phyloP scores from a whole-genome alignment of 148 eudicot species.

The Hydrangea macrophylla region DNA sequence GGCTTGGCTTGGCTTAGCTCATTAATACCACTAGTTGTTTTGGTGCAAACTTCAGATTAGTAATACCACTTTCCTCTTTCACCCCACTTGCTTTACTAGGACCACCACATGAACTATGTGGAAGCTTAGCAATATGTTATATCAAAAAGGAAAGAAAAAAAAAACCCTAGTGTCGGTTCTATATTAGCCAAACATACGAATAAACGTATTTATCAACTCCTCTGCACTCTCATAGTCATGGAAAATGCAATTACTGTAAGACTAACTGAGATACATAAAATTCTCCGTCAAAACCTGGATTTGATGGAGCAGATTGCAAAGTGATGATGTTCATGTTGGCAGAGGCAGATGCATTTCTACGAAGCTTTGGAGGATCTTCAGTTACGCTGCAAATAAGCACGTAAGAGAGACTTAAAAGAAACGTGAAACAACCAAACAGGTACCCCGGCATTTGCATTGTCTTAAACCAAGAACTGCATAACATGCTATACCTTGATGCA shows the following conservation, averaged over 20 bases:
- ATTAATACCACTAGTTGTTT: neutral
- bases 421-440: slow-evolving; percentile 1
- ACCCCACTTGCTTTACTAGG: neutral
- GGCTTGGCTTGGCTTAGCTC: too few relatives aligned
- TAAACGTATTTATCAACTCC: too few relatives aligned
- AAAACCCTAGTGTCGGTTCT: too few relatives aligned
- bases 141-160: neutral
- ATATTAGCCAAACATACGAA: too few relatives aligned
- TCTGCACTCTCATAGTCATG: too few relatives aligned
- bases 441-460: neutral
- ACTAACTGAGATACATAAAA: neutral
- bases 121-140: neutral
- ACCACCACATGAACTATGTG: neutral
- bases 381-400: slow-evolving; percentile 37
- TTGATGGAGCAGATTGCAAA: slow-evolving; percentile 43
- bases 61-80: neutral
- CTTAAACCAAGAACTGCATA: slow-evolving; percentile 1
- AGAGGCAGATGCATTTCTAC: slow-evolving; percentile 71
- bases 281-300: slow-evolving; percentile 49
- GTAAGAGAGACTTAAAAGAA: slow-evolving; percentile 2
- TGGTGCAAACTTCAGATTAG: neutral
- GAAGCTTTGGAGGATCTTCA: slow-evolving; percentile 66
- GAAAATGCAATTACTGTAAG: too few relatives aligned
- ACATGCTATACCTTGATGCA: slow-evolving; percentile 49
- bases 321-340: slow-evolving; percentile 53